A percentile compares a stretch with the other conserved stretches of the same genome.
Conservation (phyloP, 768 basidiomycete genomes). For the Kwoniella sp. region DNA sequence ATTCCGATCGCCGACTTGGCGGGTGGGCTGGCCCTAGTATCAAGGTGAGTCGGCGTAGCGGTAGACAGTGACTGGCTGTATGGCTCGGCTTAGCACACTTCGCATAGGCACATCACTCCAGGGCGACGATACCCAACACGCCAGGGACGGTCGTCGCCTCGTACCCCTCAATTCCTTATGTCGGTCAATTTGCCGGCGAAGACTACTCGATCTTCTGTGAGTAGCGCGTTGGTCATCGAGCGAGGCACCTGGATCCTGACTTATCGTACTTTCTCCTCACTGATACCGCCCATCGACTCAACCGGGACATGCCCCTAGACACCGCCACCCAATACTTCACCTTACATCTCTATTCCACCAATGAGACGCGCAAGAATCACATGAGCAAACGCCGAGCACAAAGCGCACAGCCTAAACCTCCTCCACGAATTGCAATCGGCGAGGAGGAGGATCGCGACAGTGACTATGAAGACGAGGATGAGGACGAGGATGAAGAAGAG, state of each 20-base stretch:
- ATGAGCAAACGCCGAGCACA: conserved; percentile 52
- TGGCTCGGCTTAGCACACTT: too few species aligned
- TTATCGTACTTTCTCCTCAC: conserved; percentile 16
- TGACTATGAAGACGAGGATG: conserved; percentile 50
- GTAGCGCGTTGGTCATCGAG: conserved; percentile 4
- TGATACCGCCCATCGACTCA: conserved; percentile 25
- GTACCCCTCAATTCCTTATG: conserved; percentile 45
- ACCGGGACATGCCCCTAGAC: conserved; percentile 37
- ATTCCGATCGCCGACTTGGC: background rate
- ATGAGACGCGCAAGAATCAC: conserved; percentile 54
- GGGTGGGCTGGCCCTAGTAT: conserved; percentile 1
- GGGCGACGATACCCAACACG: conserved; percentile 33
- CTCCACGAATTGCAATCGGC: conserved; percentile 28
- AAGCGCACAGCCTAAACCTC: conserved; percentile 14
- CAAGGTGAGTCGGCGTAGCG: conserved; percentile 1
- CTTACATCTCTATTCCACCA: conserved; percentile 67
- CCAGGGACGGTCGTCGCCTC: conserved; percentile 46
- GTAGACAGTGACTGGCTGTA: too few species aligned
- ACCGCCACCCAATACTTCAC: conserved; percentile 82
- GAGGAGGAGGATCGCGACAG: conserved; percentile 54
- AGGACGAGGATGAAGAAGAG: conserved; percentile 53
- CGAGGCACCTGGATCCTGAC: conserved; percentile 5
- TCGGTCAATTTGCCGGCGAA: conserved; percentile 46
- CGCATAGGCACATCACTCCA: background rate
- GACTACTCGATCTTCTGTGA: conserved; percentile 43